Percentiles rank a stretch among this genome's conserved stretches.
These are phyloP conservation scores for Dendrobium chrysotoxum DNA, from an alignment of 106 monocot genomes.

Conservation along the genomic window DNA sequence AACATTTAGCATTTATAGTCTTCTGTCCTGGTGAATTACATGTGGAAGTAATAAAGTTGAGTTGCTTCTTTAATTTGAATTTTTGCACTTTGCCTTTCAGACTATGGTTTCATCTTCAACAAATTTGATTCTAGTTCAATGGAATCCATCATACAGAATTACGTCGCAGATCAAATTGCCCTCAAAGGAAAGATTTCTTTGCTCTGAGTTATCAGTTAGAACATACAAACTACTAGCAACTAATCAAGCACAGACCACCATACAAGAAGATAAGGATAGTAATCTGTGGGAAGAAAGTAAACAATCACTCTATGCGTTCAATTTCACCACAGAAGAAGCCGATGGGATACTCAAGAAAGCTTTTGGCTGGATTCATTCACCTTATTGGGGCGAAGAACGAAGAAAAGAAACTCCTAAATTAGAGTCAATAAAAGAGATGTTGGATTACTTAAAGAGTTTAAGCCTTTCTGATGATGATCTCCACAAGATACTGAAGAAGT, in stretches of 20 bases:
- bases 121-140: constrained; percentile 8
- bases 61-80: neutral
- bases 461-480: constrained; percentile 80
- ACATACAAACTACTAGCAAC: constrained; percentile 26
- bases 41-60: neutral
- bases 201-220: neutral
- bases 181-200: neutral
- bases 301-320: constrained; percentile 38
- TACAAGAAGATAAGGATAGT: constrained; percentile 37
- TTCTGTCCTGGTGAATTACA: neutral
- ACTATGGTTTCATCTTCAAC: constrained; percentile 16
- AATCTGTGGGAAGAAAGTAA: constrained; percentile 57
- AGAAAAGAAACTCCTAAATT: constrained; percentile 37
- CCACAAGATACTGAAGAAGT: constrained; percentile 81
- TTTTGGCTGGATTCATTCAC: constrained; percentile 76
- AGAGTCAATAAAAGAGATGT: constrained; percentile 27
- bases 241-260: constrained; percentile 19
- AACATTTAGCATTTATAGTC: neutral
- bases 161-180: neutral
- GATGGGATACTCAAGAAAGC: constrained; percentile 72
- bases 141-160: constrained; percentile 11
- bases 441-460: constrained; percentile 52
- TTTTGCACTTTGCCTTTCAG: constrained; percentile 20
- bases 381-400: constrained; percentile 95
- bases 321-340: constrained; percentile 49